Conservation (phyloP, 176 grass and related monocot genomes). For the Triticum turgidum region DNA sequence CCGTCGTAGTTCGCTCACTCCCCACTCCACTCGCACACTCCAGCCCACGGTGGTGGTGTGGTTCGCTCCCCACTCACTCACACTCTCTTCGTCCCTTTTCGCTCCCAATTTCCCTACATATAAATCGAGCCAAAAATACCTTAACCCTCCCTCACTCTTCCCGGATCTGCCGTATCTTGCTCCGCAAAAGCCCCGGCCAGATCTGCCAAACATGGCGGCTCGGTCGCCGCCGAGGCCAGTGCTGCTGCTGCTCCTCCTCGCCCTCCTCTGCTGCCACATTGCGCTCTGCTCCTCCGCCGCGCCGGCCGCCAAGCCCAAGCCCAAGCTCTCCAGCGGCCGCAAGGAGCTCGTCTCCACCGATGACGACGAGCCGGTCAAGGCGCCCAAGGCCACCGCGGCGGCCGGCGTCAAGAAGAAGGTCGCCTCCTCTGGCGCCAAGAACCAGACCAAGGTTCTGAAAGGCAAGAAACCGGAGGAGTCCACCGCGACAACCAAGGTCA, state of each 20-base stretch:
- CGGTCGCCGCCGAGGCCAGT: conserved; percentile 21
- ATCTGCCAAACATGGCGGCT: conserved; percentile 33
- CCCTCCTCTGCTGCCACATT: conserved; percentile 62
- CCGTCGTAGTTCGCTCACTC: no score
- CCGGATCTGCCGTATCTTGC: conserved; percentile 10
- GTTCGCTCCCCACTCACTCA: neutral
- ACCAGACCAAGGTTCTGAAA: conserved; percentile 67
- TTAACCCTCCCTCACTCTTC: conserved; percentile 38
- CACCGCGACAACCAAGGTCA: conserved; percentile 11
- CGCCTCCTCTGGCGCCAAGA: conserved; percentile 43
- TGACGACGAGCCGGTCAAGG: neutral
- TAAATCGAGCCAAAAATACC: conserved; percentile 24
- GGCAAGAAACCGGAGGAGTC: conserved; percentile 66
- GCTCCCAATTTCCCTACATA: conserved; percentile 10
- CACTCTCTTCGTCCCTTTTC: neutral
- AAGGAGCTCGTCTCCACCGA: conserved; percentile 31
- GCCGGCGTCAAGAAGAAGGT: conserved; percentile 51
- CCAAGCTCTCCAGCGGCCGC: conserved; percentile 36
- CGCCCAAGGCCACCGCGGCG: conserved; percentile 9
- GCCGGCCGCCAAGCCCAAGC: conserved; percentile 27
- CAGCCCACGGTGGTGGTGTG: neutral
- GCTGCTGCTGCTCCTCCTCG: conserved; percentile 42
- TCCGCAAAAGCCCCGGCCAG: neutral
- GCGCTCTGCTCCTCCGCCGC: conserved; percentile 42
- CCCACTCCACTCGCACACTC: no score